Conservation (phyloP, 2,329 filamentous ascomycete species). For the Aspergillus pseudoterreus region DNA sequence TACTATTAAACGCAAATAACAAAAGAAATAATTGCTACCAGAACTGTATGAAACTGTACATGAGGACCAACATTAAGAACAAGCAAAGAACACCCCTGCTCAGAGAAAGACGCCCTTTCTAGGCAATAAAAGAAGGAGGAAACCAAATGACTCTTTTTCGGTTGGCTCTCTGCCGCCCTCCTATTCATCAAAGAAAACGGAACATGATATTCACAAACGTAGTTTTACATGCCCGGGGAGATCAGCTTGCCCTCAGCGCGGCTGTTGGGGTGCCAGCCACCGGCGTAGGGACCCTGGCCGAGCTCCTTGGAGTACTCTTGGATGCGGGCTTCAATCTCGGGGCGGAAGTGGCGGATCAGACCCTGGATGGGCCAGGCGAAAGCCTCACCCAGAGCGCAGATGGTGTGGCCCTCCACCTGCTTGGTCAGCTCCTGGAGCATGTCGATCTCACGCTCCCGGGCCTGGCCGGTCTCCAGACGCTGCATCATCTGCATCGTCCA, state of each 20-base stretch:
- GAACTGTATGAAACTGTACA: slow-evolving; percentile 3
- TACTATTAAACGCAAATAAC: too few relatives aligned
- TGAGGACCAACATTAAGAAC: slow-evolving; percentile 1
- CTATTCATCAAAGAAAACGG: slow-evolving; percentile 3
- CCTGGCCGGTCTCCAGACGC: slow-evolving; percentile 88
- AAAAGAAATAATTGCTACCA: slow-evolving; percentile 2
- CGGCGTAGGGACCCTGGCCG: slow-evolving; percentile 67
- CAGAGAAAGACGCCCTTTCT: background rate
- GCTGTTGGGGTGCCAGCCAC: slow-evolving; percentile 79
- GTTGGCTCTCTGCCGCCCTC: background rate
- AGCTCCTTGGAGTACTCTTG: slow-evolving; percentile 69
- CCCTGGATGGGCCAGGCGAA: slow-evolving; percentile 99
- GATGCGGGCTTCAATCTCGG: slow-evolving; percentile 90
- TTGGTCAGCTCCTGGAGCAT: slow-evolving; percentile 99
- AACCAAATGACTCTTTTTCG: slow-evolving; percentile 2
- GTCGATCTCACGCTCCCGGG: slow-evolving; percentile 88
- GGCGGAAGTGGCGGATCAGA: slow-evolving; percentile 95
- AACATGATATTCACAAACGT: slow-evolving; percentile 37
- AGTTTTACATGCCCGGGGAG: slow-evolving; percentile 82
- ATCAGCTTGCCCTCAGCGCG: slow-evolving; percentile 76
- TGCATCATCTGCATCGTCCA: slow-evolving; percentile 99
- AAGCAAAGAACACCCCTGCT: slow-evolving; percentile 3
- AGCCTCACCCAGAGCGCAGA: slow-evolving; percentile 94
- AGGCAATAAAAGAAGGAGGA: slow-evolving; percentile 1
- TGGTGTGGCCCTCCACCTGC: slow-evolving; percentile 98